Evolutionary conservation across 306 rosid genomes (phyloP).

Genomic region (Trichosanthes cucumerina): DNA sequence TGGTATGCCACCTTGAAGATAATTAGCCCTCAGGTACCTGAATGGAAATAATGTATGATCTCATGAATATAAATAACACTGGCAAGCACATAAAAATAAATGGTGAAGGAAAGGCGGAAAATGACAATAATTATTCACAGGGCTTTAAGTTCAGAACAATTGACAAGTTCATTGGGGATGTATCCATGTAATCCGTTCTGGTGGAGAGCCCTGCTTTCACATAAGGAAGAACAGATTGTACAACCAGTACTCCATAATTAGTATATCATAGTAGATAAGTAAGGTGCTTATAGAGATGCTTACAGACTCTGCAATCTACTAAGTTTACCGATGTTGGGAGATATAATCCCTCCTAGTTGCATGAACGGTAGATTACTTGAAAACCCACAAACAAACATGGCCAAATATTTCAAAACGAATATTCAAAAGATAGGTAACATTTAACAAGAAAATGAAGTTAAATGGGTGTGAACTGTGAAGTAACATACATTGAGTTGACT

Average conservation of each 20-base stretch:
- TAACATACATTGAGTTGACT: conserved; percentile 63
- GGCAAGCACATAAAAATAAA: background rate
- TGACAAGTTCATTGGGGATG: conserved; percentile 74
- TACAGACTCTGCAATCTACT: conserved; percentile 82
- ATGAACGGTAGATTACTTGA: conserved; percentile 74
- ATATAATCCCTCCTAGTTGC: conserved; percentile 81
- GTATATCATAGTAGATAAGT: background rate
- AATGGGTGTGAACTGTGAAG: background rate
- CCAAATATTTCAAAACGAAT: background rate
- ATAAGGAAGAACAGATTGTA: background rate
- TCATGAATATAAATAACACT: background rate
- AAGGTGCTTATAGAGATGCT: conserved; percentile 20
- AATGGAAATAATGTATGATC: background rate
- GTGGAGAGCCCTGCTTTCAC: conserved; percentile 76
- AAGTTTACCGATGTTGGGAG: conserved; percentile 93
- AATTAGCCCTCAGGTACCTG: conserved; percentile 93
- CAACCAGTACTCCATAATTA: background rate
- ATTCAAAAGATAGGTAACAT: background rate
- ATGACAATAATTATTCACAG: conserved; percentile 37
- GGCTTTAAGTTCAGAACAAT: conserved; percentile 84
- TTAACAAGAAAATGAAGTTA: background rate
- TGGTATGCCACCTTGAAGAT: conserved; percentile 89
- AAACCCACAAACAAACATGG: conserved; percentile 12
- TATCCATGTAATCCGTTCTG: conserved; percentile 86
- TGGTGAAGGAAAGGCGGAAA: background rate